A percentile compares a stretch with the other conserved stretches of the same genome.
Conservation (phyloP, 148 eudicot genomes). For the Polygonum aviculare region DNA sequence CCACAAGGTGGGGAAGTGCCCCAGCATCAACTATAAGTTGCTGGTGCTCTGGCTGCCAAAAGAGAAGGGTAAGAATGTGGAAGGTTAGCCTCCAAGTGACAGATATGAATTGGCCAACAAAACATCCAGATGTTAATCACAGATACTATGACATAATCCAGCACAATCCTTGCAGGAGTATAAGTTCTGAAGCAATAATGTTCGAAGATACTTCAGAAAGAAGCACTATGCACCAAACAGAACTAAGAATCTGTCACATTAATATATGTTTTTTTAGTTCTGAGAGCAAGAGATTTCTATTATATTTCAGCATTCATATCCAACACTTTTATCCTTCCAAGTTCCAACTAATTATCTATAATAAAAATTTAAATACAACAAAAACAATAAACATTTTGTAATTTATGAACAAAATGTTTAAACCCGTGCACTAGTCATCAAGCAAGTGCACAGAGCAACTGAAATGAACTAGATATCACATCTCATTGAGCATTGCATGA, state of each 20-base stretch:
- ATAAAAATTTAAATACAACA: too few species aligned
- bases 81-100: background rate
- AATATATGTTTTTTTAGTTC: too few species aligned
- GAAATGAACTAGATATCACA: background rate
- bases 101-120: background rate
- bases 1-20: slow-evolving; percentile 69
- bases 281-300: background rate
- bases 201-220: background rate
- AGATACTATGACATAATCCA: background rate
- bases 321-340: background rate
- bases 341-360: background rate
- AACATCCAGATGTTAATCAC: background rate
- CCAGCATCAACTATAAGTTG: slow-evolving; percentile 81
- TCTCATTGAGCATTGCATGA: background rate
- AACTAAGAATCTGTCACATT: background rate
- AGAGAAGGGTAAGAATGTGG: background rate
- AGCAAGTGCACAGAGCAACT: background rate
- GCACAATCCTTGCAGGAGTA: background rate
- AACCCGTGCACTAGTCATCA: background rate
- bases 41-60: slow-evolving; percentile 78
- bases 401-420: background rate
- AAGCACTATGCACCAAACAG: background rate
- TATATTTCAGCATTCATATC: background rate
- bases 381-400: background rate
- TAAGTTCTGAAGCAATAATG: background rate